Percentiles rank a stretch among this genome's conserved stretches.
These are phyloP conservation scores for Toxoplasma gondii DNA, from an alignment of 169 alveolate species.

Conservation along the genomic window DNA sequence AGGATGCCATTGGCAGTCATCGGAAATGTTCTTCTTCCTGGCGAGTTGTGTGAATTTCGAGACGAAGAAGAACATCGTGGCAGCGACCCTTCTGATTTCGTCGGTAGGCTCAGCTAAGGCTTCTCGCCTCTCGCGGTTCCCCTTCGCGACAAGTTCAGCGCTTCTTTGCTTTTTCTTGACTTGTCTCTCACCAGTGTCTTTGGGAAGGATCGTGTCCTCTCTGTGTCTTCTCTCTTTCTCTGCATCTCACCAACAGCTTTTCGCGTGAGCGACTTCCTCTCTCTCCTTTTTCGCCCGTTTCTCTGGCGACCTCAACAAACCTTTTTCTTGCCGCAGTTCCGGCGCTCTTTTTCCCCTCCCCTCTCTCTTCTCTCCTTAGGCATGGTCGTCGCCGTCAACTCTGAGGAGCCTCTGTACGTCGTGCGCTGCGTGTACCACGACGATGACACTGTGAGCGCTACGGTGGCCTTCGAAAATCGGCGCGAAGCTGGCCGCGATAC, in stretches of 20 bases:
- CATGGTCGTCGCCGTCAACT: conserved; percentile 13
- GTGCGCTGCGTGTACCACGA: conserved; percentile 37
- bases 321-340: neutral
- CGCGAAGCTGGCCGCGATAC: neutral
- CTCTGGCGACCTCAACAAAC: too few species aligned
- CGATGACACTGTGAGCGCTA: neutral
- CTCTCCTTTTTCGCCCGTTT: neutral
- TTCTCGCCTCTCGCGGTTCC: neutral
- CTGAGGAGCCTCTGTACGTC: conserved; percentile 46
- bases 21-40: conserved; percentile 60
- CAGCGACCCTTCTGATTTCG: conserved; percentile 58
- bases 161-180: neutral
- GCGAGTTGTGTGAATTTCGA: conserved; percentile 64
- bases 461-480: neutral
- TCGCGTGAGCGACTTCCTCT: neutral
- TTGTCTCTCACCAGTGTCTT: neutral
- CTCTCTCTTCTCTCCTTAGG: neutral
- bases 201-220: neutral
- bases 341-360: neutral
- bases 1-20: conserved; percentile 19
- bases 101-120: conserved; percentile 1
- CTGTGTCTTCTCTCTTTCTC: neutral
- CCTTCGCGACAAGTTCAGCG: neutral
- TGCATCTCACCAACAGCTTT: neutral
- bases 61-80: conserved; percentile 61